These are phyloP conservation scores for Scedosporium dehoogii DNA, from an alignment of 2,329 filamentous ascomycete genomes.

Conservation along the genomic window DNA sequence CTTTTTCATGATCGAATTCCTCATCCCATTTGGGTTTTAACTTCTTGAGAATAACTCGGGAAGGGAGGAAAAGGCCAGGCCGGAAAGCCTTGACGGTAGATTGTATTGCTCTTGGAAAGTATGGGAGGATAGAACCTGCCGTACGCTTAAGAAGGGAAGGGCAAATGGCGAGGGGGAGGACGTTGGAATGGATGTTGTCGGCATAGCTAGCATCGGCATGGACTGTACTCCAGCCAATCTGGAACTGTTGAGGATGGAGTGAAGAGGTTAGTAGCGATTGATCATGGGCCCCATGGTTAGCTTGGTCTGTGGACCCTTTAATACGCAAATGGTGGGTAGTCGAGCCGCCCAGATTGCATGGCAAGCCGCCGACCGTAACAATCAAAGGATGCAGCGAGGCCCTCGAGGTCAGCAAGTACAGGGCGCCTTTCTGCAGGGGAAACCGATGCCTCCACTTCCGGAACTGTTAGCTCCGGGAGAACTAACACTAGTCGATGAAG, in stretches of 20 bases:
- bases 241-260: background rate
- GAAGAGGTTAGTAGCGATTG: background rate
- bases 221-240: background rate
- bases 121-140: background rate
- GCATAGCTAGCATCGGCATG: background rate
- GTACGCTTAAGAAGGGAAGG: background rate
- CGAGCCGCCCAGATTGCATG: no score
- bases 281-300: no score
- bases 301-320: no score
- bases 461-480: no score
- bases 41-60: background rate
- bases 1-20: slow-evolving; percentile 2
- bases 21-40: background rate
- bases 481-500: no score
- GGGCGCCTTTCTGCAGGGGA: no score
- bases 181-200: background rate
- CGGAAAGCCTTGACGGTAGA: background rate
- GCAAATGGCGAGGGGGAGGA: background rate
- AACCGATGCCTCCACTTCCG: no score
- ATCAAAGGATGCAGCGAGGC: no score
- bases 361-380: no score
- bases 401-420: no score
- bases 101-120: background rate
- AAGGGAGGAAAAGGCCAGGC: background rate
- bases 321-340: no score